Evolutionary conservation across 148 eudicot species (phyloP).

Genomic region (Vaccinium darrowii): DNA sequence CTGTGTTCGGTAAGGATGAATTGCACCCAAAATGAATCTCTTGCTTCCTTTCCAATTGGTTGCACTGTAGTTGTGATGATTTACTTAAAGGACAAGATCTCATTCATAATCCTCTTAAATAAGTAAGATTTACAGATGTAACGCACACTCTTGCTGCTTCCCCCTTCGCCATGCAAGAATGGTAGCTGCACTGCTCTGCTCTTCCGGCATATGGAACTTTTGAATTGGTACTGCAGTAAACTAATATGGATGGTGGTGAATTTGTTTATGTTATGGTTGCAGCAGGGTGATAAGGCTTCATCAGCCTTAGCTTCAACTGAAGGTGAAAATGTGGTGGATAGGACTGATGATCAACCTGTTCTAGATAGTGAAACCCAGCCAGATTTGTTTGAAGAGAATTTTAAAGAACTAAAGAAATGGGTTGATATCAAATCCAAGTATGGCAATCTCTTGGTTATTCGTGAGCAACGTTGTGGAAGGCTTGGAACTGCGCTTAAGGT

Average conservation of each 20-base stretch:
- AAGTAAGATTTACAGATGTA: background rate
- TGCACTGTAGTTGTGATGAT: background rate
- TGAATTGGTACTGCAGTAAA: background rate
- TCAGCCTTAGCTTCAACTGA: slow-evolving; percentile 22
- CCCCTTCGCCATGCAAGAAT: background rate
- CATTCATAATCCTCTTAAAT: background rate
- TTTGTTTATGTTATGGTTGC: slow-evolving; percentile 9
- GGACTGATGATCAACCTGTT: slow-evolving; percentile 35
- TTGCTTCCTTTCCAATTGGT: background rate
- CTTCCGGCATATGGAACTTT: background rate
- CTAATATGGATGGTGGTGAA: background rate
- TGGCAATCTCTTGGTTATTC: slow-evolving; percentile 64
- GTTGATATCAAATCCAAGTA: slow-evolving; percentile 78
- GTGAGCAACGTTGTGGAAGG: slow-evolving; percentile 65
- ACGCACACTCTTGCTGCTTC: background rate
- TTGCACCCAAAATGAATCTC: background rate
- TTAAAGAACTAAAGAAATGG: slow-evolving; percentile 86
- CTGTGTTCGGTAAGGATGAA: background rate
- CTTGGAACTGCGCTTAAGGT: slow-evolving; percentile 96
- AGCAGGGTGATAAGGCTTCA: slow-evolving; percentile 49
- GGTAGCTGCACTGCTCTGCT: background rate
- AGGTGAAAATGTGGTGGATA: slow-evolving; percentile 31
- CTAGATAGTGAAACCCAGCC: slow-evolving; percentile 24
- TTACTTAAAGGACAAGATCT: background rate
- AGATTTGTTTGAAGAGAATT: slow-evolving; percentile 73